A percentile compares a stretch with the other conserved stretches of the same genome.
phyloP scores from a whole-genome alignment of 495 filamentous ascomycete species.

The Trichoderma virens region DNA sequence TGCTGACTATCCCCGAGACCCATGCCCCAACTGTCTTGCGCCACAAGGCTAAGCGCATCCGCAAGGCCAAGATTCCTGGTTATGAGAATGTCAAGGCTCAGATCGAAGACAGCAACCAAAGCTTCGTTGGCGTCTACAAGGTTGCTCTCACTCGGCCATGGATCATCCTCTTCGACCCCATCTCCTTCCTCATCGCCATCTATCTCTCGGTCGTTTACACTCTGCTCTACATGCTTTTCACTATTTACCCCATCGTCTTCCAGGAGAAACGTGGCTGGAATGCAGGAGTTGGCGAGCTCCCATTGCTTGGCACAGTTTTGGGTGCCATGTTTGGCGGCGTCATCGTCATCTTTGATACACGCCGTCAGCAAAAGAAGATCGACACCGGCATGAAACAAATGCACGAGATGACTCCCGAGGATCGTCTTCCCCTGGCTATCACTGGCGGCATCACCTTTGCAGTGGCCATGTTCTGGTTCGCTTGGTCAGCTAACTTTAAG shows the following conservation, averaged over 20 bases:
- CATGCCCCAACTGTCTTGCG: conserved; percentile 55
- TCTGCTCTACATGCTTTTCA: conserved; percentile 47
- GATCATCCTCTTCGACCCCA: conserved; percentile 33
- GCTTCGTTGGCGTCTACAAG: conserved; percentile 39
- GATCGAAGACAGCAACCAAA: conserved; percentile 31
- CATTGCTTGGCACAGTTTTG: conserved; percentile 32
- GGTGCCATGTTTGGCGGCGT: conserved; percentile 36
- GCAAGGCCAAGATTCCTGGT: conserved; percentile 21
- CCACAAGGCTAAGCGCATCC: conserved; percentile 47
- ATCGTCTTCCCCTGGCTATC: conserved; percentile 38
- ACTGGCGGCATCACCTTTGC: conserved; percentile 41
- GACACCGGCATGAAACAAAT: conserved; percentile 16
- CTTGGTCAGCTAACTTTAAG: conserved; percentile 32
- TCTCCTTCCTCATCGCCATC: conserved; percentile 39
- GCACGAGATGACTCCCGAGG: conserved; percentile 25
- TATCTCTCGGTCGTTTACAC: conserved; percentile 47
- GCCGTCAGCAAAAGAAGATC: conserved; percentile 21
- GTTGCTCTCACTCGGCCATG: conserved; percentile 43
- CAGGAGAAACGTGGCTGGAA: conserved; percentile 48
- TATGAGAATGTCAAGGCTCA: conserved; percentile 41
- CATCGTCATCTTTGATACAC: conserved; percentile 27
- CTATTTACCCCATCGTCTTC: conserved; percentile 46
- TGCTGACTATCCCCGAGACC: conserved; percentile 58
- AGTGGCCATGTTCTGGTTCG: conserved; percentile 48
- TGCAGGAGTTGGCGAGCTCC: conserved; percentile 43